phyloP scores from a whole-genome alignment of 2,329 filamentous ascomycete genomes.

The Penicillium sp. region DNA sequence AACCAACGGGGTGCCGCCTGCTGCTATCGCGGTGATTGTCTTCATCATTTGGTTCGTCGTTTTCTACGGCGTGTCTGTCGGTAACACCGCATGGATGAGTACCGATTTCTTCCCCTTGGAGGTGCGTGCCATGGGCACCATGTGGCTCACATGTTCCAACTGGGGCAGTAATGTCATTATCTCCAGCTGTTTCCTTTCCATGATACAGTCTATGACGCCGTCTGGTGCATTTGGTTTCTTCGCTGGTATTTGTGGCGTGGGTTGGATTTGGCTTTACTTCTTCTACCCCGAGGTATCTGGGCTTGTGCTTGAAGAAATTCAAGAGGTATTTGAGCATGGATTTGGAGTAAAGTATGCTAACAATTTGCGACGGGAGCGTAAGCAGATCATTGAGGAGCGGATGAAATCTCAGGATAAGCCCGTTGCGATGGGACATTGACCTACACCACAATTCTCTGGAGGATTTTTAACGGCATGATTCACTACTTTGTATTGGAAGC shows the following conservation, averaged over 20 bases:
- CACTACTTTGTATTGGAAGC: neutral
- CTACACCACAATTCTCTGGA: neutral
- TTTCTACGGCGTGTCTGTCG: conserved; percentile 50
- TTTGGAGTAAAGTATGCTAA: conserved; percentile 49
- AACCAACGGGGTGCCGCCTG: conserved; percentile 31
- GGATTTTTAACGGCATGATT: neutral
- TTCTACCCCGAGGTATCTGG: conserved; percentile 29
- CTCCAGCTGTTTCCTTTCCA: conserved; percentile 51
- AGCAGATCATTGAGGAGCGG: conserved; percentile 28
- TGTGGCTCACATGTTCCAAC: conserved; percentile 50
- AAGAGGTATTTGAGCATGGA: conserved; percentile 54
- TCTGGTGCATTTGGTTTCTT: conserved; percentile 56
- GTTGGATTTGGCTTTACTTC: conserved; percentile 39
- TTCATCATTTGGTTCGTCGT: conserved; percentile 48
- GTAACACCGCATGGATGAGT: conserved; percentile 52
- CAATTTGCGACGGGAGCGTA: conserved; percentile 40
- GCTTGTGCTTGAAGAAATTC: conserved; percentile 23
- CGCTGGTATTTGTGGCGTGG: conserved; percentile 50
- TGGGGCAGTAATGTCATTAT: conserved; percentile 54
- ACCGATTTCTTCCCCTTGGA: conserved; percentile 52
- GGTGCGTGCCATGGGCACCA: conserved; percentile 51
- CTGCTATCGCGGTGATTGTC: conserved; percentile 43
- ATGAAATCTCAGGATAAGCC: conserved; percentile 18
- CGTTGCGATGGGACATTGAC: conserved; percentile 26
- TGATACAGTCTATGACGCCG: conserved; percentile 53